A percentile compares a stretch with the other conserved stretches of the same genome.
These are phyloP conservation scores for Calocybe cyanea DNA, from an alignment of 768 basidiomycete species.

Conservation along the genomic window DNA sequence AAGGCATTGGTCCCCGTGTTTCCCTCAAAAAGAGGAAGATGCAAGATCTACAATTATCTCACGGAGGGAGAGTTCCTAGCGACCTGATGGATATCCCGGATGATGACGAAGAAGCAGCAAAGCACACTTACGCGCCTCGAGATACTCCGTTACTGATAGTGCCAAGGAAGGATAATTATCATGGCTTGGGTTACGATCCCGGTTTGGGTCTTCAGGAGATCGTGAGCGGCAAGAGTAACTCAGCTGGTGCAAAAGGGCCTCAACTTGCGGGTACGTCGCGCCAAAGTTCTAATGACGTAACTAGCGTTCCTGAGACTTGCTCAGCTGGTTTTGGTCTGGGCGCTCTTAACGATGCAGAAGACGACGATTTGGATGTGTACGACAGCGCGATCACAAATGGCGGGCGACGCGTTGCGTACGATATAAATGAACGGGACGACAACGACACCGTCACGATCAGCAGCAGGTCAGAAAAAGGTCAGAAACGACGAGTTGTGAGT, in stretches of 20 bases:
- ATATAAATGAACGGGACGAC: conserved; percentile 59
- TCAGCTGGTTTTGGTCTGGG: conserved; percentile 86
- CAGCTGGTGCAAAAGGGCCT: conserved; percentile 38
- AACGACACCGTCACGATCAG: conserved; percentile 52
- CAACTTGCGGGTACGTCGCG: conserved; percentile 46
- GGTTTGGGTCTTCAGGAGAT: conserved; percentile 60
- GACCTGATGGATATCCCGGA: conserved; percentile 40
- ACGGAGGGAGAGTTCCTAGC: conserved; percentile 24
- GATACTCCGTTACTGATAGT: conserved; percentile 67
- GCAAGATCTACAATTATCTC: conserved; percentile 55
- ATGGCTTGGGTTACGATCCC: conserved; percentile 81
- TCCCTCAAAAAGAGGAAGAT: conserved; percentile 69
- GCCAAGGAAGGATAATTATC: conserved; percentile 66
- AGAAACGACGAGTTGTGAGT: conserved; percentile 27
- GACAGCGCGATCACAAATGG: conserved; percentile 39
- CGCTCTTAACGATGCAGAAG: conserved; percentile 89
- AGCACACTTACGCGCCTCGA: conserved; percentile 82
- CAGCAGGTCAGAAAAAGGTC: conserved; percentile 18
- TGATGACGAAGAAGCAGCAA: conserved; percentile 77
- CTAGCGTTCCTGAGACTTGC: conserved; percentile 1
- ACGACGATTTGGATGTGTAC: conserved; percentile 87
- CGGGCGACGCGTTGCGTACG: conserved; percentile 59
- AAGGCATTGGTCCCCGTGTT: conserved; percentile 90
- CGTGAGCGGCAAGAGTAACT: conserved; percentile 35
- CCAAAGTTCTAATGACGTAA: not conserved